phyloP scores from a whole-genome alignment of 805 yeast species.

The Sugiyamaella lignohabitans region DNA sequence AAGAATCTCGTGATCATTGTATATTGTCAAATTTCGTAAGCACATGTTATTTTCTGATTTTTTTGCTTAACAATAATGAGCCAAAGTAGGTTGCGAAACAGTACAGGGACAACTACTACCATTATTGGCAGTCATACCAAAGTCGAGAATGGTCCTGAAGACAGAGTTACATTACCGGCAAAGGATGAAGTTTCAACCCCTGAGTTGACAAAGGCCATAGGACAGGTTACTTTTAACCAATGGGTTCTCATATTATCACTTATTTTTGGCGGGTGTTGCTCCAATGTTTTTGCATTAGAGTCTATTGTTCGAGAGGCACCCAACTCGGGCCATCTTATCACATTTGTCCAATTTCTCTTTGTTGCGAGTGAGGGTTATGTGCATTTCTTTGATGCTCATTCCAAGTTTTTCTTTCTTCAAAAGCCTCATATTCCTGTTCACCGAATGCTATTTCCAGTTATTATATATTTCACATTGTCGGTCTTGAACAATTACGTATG shows the following conservation, averaged over 20 bases:
- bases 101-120: too few relatives aligned
- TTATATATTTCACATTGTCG: constrained; percentile 46
- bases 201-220: constrained; percentile 7
- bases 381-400: constrained; percentile 32
- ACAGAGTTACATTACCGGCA: too few relatives aligned
- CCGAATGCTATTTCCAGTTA: constrained; percentile 41
- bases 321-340: constrained; percentile 45
- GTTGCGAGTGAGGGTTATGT: constrained; percentile 42
- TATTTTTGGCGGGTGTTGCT: constrained; percentile 69
- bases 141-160: too few relatives aligned
- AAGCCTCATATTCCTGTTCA: constrained; percentile 28
- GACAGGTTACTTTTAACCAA: constrained; percentile 17
- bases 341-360: constrained; percentile 50
- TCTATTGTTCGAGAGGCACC: constrained; percentile 37
- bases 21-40: too few relatives aligned
- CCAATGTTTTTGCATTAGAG: constrained; percentile 61
- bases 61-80: too few relatives aligned
- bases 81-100: too few relatives aligned
- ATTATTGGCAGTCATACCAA: too few relatives aligned
- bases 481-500: constrained; percentile 54
- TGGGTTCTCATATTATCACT: constrained; percentile 28
- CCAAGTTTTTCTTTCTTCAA: constrained; percentile 28
- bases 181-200: background rate
- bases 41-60: too few relatives aligned
- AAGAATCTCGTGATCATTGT: too few relatives aligned